These are phyloP conservation scores for Rhizodiscina lignyota DNA, from an alignment of 495 filamentous ascomycete genomes.

Conservation along the genomic window DNA sequence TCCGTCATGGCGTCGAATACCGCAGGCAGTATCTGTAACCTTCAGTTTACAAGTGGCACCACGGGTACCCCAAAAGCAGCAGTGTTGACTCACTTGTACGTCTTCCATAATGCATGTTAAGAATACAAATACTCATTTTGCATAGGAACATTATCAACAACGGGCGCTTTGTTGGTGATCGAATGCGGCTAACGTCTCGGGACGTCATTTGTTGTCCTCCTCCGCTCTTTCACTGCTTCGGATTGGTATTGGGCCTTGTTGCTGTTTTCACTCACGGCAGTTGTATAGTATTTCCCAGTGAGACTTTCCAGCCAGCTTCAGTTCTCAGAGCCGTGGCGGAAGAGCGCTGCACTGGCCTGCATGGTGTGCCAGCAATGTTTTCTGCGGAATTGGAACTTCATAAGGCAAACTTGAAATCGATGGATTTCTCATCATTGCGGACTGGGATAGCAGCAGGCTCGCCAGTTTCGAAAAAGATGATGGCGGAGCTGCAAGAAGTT, in stretches of 20 bases:
- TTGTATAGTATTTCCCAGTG: slow-evolving; percentile 48
- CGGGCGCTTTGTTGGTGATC: slow-evolving; percentile 49
- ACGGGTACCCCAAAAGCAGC: not conserved
- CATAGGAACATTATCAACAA: slow-evolving; percentile 55
- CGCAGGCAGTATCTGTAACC: too few species aligned
- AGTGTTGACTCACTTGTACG: not conserved
- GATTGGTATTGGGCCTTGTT: slow-evolving; percentile 52
- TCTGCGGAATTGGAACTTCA: slow-evolving; percentile 39
- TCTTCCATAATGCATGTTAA: too few species aligned
- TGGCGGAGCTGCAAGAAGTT: slow-evolving; percentile 41
- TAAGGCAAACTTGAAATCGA: slow-evolving; percentile 29
- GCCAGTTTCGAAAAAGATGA: slow-evolving; percentile 45
- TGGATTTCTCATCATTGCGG: slow-evolving; percentile 32
- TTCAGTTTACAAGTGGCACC: not conserved
- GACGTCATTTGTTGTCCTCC: slow-evolving; percentile 55
- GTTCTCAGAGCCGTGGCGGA: slow-evolving; percentile 40
- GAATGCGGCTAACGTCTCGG: slow-evolving; percentile 43
- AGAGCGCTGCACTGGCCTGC: slow-evolving; percentile 50
- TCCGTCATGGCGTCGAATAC: slow-evolving; percentile 43
- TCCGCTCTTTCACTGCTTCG: slow-evolving; percentile 61
- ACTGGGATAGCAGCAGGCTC: slow-evolving; percentile 56
- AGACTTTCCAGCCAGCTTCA: slow-evolving; percentile 43
- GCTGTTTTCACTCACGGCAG: slow-evolving; percentile 48
- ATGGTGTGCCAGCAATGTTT: slow-evolving; percentile 63
- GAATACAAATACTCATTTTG: too few species aligned